Base-by-base conservation (phyloP, 306 rosid species). In the Canavalia gladiata region DNA sequence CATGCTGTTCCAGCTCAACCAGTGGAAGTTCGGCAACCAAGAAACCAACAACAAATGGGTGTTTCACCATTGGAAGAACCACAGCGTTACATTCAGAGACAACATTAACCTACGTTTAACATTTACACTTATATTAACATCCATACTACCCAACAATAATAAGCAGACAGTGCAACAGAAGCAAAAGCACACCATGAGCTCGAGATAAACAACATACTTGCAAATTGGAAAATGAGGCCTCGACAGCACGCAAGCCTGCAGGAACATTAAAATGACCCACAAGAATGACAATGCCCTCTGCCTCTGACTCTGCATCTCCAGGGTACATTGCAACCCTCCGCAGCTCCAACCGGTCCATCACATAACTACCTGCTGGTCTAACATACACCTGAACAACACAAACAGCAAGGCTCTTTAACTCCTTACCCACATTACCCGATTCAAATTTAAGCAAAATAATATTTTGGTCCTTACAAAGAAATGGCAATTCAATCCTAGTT, bases 281-380 rank as follows among this genome's bases (percentile, higher is more conserved):
- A 52, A 95, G 85, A 64, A 93, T 83, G 79, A 93, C 93, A 89
- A 93, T 85, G 75, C 86, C 96, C 1, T 86, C 83, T 3, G 79
- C 83, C 75, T 87, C 91, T 43, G 87, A 87, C 6, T 83, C 72
- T 1, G 81, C 86, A 81, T 87, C 92, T 63, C 83, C 87, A 11
- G 97, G 95, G 86, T 78, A 81, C 35, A 90, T 57, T 6, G 88
- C 88, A 72, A 93, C 95, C 72, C 99, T 82, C 78, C 95, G 91
- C 55, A 95, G 87, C 91, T 95, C 99, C 68, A 95, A 88, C 10
- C 91, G 93, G 81, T 95, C 97, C 99, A 95, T 95, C 84, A 95
- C 97, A 81, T 93, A 95, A 83, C 97, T 91, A 51, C 97, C 99
- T 18, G 99, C 97, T 30, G 99, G 99, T 85, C 99, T 93, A 13